A percentile compares a stretch with the other conserved stretches of the same genome.
Conservation (phyloP, 352 stramenopile species). For the Pythium graminicola region DNA sequence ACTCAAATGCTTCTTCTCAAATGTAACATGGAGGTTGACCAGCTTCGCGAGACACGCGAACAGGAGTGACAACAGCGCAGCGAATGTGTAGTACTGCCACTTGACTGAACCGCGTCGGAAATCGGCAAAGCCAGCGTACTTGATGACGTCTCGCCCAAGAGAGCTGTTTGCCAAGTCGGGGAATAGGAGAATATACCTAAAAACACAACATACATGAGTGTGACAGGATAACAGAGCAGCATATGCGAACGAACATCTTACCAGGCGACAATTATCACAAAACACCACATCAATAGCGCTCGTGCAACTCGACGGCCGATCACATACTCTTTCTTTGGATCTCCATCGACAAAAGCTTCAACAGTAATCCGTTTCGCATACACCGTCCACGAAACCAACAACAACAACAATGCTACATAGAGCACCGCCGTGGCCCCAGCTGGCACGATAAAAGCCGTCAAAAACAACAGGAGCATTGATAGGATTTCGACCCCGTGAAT, state of each 20-base stretch:
- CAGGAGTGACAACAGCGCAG: constrained; percentile 45
- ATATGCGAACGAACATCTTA: constrained; percentile 11
- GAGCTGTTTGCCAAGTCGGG: constrained; percentile 31
- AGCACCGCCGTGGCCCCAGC: constrained; percentile 46
- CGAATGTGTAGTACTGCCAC: constrained; percentile 73
- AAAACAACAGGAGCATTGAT: constrained; percentile 45
- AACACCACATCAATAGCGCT: constrained; percentile 36
- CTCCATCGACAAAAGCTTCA: constrained; percentile 31
- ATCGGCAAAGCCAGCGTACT: constrained; percentile 55
- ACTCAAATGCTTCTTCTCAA: constrained; percentile 9
- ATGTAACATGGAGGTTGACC: constrained; percentile 43
- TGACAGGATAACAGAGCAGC: neutral
- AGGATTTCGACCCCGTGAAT: constrained; percentile 36
- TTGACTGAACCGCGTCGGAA: constrained; percentile 33
- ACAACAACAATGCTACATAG: constrained; percentile 50
- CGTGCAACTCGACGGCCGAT: constrained; percentile 35
- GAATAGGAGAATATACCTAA: constrained; percentile 52
- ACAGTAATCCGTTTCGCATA: constrained; percentile 53
- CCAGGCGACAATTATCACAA: constrained; percentile 51
- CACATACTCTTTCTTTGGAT: constrained; percentile 30
- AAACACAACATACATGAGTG: constrained; percentile 1
- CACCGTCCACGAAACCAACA: constrained; percentile 65
- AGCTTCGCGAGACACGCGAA: constrained; percentile 58
- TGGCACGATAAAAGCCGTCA: constrained; percentile 53
- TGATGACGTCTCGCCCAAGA: constrained; percentile 29